Evolutionary conservation across 2,329 filamentous ascomycete species (phyloP).

Genomic region (Eutypa lata): DNA sequence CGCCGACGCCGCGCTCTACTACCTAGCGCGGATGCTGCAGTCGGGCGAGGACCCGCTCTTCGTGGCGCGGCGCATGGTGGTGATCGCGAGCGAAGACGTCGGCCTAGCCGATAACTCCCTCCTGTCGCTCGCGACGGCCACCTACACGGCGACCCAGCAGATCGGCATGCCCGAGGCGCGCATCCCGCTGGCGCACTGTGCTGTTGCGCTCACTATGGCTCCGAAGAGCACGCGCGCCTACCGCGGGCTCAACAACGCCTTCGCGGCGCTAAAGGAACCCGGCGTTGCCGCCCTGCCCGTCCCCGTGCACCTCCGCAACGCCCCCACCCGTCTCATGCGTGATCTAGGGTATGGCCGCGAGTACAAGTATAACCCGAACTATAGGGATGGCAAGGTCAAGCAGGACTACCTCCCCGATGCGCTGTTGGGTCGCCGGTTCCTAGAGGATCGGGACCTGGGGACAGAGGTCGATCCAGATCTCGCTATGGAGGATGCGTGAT

Average conservation of each 20-base stretch:
- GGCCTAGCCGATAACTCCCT: conserved; percentile 85
- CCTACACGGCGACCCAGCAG: conserved; percentile 85
- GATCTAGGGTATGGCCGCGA: conserved; percentile 86
- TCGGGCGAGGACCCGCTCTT: conserved; percentile 92
- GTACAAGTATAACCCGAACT: conserved; percentile 97
- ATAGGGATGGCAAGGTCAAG: conserved; percentile 72
- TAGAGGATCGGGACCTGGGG: conserved; percentile 79
- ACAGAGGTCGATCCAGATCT: conserved; percentile 72
- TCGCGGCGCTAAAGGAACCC: conserved; percentile 75
- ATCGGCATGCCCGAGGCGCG: conserved; percentile 93
- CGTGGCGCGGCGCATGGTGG: conserved; percentile 87
- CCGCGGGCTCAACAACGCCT: conserved; percentile 75
- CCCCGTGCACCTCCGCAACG: conserved; percentile 85
- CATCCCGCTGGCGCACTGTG: conserved; percentile 85
- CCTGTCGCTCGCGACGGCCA: conserved; percentile 77
- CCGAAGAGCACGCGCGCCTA: conserved; percentile 89
- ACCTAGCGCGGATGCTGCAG: conserved; percentile 91
- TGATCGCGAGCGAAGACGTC: conserved; percentile 92
- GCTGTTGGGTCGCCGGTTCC: conserved; percentile 66
- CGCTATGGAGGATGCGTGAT: conserved; percentile 34
- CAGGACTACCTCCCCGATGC: conserved; percentile 89
- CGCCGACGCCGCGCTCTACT: conserved; percentile 86
- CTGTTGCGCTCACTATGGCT: conserved; percentile 75
- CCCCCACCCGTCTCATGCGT: conserved; percentile 88
- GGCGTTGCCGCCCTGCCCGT: conserved; percentile 79